Base-by-base conservation (phyloP, 106 monocot species). In the Alisma plantagoaquatica region DNA sequence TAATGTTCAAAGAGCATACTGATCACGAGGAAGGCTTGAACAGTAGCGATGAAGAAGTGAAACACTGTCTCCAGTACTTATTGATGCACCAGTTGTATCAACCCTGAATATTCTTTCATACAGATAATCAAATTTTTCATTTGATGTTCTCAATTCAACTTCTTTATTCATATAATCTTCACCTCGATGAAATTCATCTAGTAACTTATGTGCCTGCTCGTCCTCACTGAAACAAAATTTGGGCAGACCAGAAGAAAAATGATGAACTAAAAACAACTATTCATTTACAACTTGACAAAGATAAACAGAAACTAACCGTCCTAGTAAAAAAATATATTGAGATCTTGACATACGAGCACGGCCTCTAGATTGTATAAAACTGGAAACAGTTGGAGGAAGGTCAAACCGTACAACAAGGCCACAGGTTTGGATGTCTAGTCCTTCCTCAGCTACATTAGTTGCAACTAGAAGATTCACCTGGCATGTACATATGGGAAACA, bases 391-490 rank as follows among this genome's bases (percentile, higher is more conserved):
- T 78, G 84, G 68, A 23, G 96, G 96, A 23, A 85, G 74, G 71
- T 98, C 96, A 70, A 90, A 98, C 31, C 96, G 67, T 63, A 98
- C 66, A n/a, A 98, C 96, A 46, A 98, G 78, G 55, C 79, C 81
- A 56, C 96, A 98, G 9, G 89, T 90, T 24, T 81, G 85, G 67
- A 98, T 90, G 58, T 98, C 96, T 51, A 98, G 96, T 32, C 96
- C 96, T 90, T 98, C 96, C 76, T 98, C 96, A 57, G 85, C 96
- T 16, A 98, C 96, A 74, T 77, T 84, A 30, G 96, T 98, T 47
- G 96, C 90, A 61, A 98, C 76, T 64, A 98, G 64, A 61, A 98
- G 89, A 74, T 98, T 98, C 51, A 90, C 79, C 96, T 98, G 51
- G 43, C 27, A 14, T 6, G 14, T 38, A 7, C 35, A n/a, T n/a